phyloP scores from a whole-genome alignment of 345 rosid genomes.

The Conringia planisiliqua region DNA sequence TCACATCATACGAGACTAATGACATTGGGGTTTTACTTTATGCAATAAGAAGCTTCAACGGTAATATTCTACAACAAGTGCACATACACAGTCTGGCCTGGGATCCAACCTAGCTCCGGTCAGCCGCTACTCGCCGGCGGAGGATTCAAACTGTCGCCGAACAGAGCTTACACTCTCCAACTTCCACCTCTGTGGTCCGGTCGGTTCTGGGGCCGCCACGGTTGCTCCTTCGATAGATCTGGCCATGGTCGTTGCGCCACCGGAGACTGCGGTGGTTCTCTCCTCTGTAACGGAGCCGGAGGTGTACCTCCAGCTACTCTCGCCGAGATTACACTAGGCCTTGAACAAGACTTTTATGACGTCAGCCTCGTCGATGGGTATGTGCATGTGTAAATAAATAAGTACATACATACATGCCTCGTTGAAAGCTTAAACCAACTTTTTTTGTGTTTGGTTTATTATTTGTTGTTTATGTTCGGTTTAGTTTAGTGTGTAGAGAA shows the following conservation, averaged over 20 bases:
- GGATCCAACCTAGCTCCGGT: slow-evolving; percentile 39
- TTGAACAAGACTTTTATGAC: slow-evolving; percentile 42
- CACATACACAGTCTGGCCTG: slow-evolving; percentile 45
- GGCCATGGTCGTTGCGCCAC: slow-evolving; percentile 40
- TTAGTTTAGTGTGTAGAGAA: neutral
- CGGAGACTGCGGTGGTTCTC: slow-evolving; percentile 42
- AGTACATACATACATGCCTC: neutral
- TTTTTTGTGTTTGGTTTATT: too few relatives aligned
- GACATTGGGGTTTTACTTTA: neutral
- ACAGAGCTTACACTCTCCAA: slow-evolving; percentile 24
- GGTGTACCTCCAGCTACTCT: slow-evolving; percentile 48
- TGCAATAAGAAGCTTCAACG: slow-evolving; percentile 26
- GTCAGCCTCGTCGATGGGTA: slow-evolving; percentile 51
- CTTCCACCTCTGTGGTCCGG: slow-evolving; percentile 49
- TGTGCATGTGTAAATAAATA: neutral
- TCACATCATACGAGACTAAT: neutral
- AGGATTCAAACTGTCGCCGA: slow-evolving; percentile 36
- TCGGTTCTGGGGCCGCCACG: slow-evolving; percentile 47
- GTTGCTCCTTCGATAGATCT: slow-evolving; percentile 35
- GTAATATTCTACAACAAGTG: slow-evolving; percentile 43
- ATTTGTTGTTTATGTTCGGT: neutral
- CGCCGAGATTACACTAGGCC: slow-evolving; percentile 49
- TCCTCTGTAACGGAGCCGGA: slow-evolving; percentile 40
- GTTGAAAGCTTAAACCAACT: neutral
- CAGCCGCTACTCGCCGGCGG: slow-evolving; percentile 31